These are phyloP conservation scores for Tetracentron sinense DNA, from an alignment of 164 flowering plant species.

Conservation along the genomic window DNA sequence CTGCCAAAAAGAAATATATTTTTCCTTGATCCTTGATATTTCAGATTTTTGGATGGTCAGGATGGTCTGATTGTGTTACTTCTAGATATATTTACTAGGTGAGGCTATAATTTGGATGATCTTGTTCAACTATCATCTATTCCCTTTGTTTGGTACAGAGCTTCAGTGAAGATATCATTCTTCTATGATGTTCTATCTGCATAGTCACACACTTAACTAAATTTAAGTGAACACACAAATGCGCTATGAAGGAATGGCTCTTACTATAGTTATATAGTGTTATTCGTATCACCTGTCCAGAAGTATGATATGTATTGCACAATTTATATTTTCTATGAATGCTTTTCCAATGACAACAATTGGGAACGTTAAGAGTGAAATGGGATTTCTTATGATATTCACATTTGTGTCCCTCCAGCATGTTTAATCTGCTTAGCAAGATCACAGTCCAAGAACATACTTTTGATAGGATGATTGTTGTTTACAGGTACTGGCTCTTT, in stretches of 20 bases:
- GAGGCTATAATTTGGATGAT: not conserved
- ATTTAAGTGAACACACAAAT: too few relatives aligned
- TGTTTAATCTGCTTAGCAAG: conserved; percentile 51
- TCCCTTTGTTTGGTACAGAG: not conserved
- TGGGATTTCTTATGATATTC: conserved; percentile 7
- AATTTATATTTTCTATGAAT: not conserved
- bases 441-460: conserved; percentile 92
- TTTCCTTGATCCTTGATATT: too few relatives aligned
- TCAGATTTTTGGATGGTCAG: not conserved
- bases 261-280: too few relatives aligned
- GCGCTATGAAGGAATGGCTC: not conserved
- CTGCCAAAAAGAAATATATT: too few relatives aligned
- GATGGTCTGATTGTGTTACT: not conserved
- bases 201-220: not conserved
- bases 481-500: conserved; percentile 63
- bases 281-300: not conserved
- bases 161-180: not conserved
- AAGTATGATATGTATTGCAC: not conserved
- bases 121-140: not conserved
- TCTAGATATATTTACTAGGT: not conserved
- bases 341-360: not conserved
- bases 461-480: conserved; percentile 87
- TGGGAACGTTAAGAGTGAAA: not conserved
- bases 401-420: conserved; percentile 34
- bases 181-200: not conserved